Conservation (phyloP, 2,329 filamentous ascomycete genomes). For the Fusarium sterilihyphosum region DNA sequence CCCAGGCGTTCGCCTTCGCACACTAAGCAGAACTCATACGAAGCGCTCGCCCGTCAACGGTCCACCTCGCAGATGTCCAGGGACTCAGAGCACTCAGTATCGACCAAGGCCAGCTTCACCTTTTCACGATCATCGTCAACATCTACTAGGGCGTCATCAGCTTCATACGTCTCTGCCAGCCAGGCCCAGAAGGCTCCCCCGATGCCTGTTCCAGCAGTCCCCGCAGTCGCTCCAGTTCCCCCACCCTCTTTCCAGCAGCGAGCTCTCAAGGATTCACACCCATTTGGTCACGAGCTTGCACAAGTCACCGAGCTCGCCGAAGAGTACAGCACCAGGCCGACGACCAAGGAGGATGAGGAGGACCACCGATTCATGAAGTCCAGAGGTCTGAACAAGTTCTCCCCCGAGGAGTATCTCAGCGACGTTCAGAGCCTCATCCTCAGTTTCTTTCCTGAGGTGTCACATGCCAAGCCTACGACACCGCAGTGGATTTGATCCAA, state of each 20-base stretch:
- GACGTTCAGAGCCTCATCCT: conserved; percentile 79
- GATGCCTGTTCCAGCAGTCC: conserved; percentile 44
- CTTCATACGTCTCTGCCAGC: conserved; percentile 52
- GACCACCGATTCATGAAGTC: conserved; percentile 71
- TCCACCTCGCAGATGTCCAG: conserved; percentile 70
- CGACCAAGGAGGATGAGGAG: conserved; percentile 72
- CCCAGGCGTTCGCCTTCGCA: conserved; percentile 85
- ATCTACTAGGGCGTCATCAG: conserved; percentile 62
- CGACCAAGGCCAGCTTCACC: conserved; percentile 65
- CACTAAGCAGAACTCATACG: conserved; percentile 84
- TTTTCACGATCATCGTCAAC: conserved; percentile 68
- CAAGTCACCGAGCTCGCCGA: conserved; percentile 94
- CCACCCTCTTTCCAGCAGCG: conserved; percentile 51
- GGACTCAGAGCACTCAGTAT: conserved; percentile 62
- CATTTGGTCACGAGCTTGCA: conserved; percentile 89
- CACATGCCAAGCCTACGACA: conserved; percentile 46
- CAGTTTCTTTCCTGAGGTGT: conserved; percentile 63
- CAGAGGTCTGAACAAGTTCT: conserved; percentile 77
- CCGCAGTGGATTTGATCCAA: conserved; percentile 67
- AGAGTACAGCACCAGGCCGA: conserved; percentile 76
- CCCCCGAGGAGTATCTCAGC: conserved; percentile 82
- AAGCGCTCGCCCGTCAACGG: conserved; percentile 74
- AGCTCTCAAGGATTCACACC: conserved; percentile 62
- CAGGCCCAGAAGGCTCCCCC: conserved; percentile 43
- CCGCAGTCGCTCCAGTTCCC: conserved; percentile 44